Base-by-base conservation (phyloP, 345 rosid genomes). In the Heritiera littoralis region DNA sequence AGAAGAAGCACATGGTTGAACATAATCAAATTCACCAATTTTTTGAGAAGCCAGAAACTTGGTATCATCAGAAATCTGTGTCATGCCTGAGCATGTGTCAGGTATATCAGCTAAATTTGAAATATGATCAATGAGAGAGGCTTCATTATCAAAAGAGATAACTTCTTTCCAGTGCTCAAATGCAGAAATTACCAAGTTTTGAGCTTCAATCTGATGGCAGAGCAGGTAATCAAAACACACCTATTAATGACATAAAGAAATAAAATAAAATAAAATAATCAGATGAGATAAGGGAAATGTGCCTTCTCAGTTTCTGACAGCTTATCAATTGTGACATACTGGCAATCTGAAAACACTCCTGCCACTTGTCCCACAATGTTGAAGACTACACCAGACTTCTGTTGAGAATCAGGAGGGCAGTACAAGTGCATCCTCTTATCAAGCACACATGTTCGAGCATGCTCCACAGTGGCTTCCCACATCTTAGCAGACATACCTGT, bases 401-500 rank as follows among this genome's bases (percentile, higher is more conserved):
- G 89, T 74, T 84, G 92, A 75, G 86, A 81, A 79, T 83, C 87
- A 64, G 87, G 86, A 78, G 91, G 88, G 66, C 82, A 87, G 85
- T 92, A 92, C 74, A 90, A 81, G 81, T 85, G 86, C 28, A 89
- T 80, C 75, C 88, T 91, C 82, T 86, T 90, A 84, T 96, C 97
- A 63, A 96, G 85, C 54, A 84, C 85, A 78, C 98, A 96, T 1
- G 98, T 89, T 61, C 85, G 88, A 69, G 99, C 97, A 85, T 96
- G 99, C 77, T 94, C 98, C 64, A 92, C 81, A 0, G 97, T 92
- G 61, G 94, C 90, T 78, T 96, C 99, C 98, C 99, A 96, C 98
- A 92, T 96, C 89, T 94, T 96, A 52, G 98, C 89, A 76, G 99
- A 96, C 99, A 96, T 96, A 30, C 99, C 99, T 4, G 98, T 88